These are phyloP conservation scores for Xylaria cubensis DNA, from an alignment of 495 filamentous ascomycete genomes.

Conservation along the genomic window DNA sequence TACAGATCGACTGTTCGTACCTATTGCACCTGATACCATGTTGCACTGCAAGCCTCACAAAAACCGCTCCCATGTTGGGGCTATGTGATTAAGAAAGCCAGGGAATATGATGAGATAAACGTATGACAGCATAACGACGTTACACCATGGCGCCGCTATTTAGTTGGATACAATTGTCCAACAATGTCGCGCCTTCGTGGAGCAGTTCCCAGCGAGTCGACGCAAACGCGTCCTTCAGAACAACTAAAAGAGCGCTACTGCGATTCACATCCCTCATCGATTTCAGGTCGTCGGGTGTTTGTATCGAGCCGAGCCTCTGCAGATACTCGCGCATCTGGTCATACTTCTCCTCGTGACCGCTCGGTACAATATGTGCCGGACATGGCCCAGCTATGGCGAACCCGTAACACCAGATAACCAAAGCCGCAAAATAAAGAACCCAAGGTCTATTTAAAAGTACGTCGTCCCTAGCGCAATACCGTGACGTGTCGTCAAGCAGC, in stretches of 20 bases:
- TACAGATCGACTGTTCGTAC: constrained; percentile 7
- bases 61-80: background rate
- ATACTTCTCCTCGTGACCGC: constrained; percentile 67
- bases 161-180: constrained; percentile 77
- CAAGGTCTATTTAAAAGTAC: constrained; percentile 91
- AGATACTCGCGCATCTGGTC: constrained; percentile 83
- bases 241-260: constrained; percentile 81
- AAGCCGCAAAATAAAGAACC: constrained; percentile 93
- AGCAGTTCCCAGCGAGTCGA: constrained; percentile 90
- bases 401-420: constrained; percentile 96
- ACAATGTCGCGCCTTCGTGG: constrained; percentile 79
- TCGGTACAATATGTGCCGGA: constrained; percentile 52
- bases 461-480: constrained; percentile 87
- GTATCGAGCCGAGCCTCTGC: constrained; percentile 71
- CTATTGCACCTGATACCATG: background rate
- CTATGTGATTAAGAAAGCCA: background rate
- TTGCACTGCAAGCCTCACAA: background rate
- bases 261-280: constrained; percentile 77
- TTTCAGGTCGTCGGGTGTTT: constrained; percentile 82
- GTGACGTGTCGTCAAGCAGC: constrained; percentile 60
- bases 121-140: background rate
- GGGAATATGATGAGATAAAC: background rate
- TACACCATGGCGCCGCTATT: constrained; percentile 48
- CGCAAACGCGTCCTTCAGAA: constrained; percentile 80
- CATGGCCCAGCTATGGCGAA: constrained; percentile 88